These are phyloP conservation scores for Suhomyces sp. DNA, from an alignment of 805 yeast species.

Conservation along the genomic window DNA sequence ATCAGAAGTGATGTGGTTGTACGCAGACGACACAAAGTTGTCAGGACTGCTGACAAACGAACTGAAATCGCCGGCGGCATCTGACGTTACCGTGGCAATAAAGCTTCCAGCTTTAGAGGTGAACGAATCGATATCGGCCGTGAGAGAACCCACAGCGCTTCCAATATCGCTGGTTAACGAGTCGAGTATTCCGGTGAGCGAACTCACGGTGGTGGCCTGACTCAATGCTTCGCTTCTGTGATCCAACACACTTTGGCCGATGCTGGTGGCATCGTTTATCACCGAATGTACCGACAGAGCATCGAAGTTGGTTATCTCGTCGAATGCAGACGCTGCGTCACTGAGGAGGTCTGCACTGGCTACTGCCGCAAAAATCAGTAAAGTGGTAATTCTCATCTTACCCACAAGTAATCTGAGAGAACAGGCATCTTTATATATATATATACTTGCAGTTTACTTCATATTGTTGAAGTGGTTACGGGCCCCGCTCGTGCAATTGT, in stretches of 20 bases:
- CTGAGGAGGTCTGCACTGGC: neutral
- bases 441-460: neutral
- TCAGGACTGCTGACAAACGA: neutral
- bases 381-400: neutral
- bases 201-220: neutral
- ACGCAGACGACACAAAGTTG: neutral
- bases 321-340: neutral
- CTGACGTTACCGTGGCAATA: neutral
- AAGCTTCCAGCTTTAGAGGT: neutral
- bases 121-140: neutral
- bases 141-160: neutral
- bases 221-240: neutral
- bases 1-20: neutral
- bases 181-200: neutral
- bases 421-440: too few relatives aligned
- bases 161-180: neutral
- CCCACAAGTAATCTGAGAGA: too few relatives aligned
- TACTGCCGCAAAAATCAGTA: neutral
- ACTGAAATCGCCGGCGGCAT: neutral
- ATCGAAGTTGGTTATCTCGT: neutral
- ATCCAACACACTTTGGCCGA: neutral
- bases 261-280: neutral
- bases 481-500: neutral
- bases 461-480: neutral
- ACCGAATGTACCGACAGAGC: neutral